Evolutionary conservation across 2,329 filamentous ascomycete genomes (phyloP).

Genomic region (Microdochium trichocladiopsis): DNA sequence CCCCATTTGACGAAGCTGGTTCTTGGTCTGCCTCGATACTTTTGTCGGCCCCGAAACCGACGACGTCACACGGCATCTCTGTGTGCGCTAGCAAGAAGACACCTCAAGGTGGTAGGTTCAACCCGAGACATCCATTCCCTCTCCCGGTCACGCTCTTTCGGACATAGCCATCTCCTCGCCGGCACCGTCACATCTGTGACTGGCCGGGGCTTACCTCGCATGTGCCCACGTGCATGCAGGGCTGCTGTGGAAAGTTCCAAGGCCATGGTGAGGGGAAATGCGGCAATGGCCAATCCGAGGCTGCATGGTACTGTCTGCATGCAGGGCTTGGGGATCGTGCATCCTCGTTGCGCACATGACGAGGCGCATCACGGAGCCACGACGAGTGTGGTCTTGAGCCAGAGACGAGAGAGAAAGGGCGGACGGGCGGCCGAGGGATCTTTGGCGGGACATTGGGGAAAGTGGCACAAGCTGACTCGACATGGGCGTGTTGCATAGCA

Average conservation of each 20-base stretch:
- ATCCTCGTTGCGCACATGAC: too few relatives aligned
- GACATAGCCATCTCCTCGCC: neutral
- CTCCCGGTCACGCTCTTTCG: neutral
- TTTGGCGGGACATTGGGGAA: conserved; percentile 11
- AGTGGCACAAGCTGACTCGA: conserved; percentile 14
- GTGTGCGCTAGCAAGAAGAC: neutral
- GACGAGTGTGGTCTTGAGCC: too few relatives aligned
- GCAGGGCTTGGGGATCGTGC: too few relatives aligned
- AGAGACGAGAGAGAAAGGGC: too few relatives aligned
- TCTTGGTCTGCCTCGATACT: too few relatives aligned
- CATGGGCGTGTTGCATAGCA: neutral
- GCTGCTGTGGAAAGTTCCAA: neutral
- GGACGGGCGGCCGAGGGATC: conserved; percentile 3
- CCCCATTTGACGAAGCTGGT: neutral
- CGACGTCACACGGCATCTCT: neutral
- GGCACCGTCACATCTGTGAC: neutral
- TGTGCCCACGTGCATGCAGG: neutral
- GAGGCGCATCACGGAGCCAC: too few relatives aligned
- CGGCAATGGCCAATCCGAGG: neutral
- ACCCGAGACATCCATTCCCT: neutral
- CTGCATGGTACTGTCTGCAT: neutral
- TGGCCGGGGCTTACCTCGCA: neutral
- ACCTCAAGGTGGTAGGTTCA: neutral
- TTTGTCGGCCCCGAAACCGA: too few relatives aligned
- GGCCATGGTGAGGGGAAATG: neutral